Evolutionary conservation across 495 filamentous ascomycete genomes (phyloP), one percentile per base, ranked within the genome.

Genomic region (Penicillium pancosmium): DNA sequence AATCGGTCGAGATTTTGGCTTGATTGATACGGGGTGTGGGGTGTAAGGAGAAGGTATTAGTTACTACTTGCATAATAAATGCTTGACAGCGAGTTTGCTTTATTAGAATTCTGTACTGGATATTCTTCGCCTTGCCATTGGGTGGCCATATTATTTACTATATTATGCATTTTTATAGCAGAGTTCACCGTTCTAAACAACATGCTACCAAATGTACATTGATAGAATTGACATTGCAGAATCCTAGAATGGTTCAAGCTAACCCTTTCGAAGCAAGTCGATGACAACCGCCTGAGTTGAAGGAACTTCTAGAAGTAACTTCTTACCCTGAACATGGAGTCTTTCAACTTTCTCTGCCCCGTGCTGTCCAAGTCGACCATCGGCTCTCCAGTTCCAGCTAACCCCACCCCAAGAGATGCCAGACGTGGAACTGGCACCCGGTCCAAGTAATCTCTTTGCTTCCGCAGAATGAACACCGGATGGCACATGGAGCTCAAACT

Each of bases 341-440:
- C 35, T 0, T 21, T 56, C 40, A 56, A 27, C 13, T 1, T 53
- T 6, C 3, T 40, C 4, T n/a, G 47, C 8, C 4, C 61, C 61
- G 35, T n/a, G 48, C 8, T 34, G 16, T 4, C 19, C 61, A 53
- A 64, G 62, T 12, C 57, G 35, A 2, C 62, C 62, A 52, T 60
- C 15, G 2, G 52, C 53, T 2, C 57, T 64, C 40, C 57, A 64
- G 19, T 64, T 64, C 62, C 62, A 64, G 35, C 54, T 60, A 12
- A 57, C 6, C 0, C 62, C 62, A 31, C 56, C 62, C 57, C 57
- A 64, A 9, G 50, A 54, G 9, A 64, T 64, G 5, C 15, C 57
- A 2, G 48, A 36, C 27, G 35, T 54, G 15, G 62, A 49, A 48
- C 46, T 56, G 23, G 62, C 62, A 13, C 62, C 62, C 1, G 50